Base-by-base conservation (phyloP, 2,329 filamentous ascomycete species). In the Stromatinia cepivora region DNA sequence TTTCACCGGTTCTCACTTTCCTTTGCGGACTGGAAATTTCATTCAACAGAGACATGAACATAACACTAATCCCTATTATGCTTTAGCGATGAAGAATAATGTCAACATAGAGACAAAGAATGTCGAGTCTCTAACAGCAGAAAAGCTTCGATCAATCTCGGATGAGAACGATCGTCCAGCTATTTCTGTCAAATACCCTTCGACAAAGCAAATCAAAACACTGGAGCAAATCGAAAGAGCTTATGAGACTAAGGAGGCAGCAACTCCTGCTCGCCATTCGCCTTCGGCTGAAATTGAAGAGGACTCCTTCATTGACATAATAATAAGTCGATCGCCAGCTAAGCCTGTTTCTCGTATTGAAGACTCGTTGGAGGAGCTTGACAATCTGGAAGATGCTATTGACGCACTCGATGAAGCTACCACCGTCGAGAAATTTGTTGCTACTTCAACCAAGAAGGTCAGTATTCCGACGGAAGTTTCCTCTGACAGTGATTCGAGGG, bases 301-400 rank as follows among this genome's bases (percentile, higher is more conserved):
- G 22, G 77, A 79, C 66, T 79, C 77, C 61, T 80, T 81, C 71
- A 75, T 79, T 13, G 77, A 79, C 74, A 71, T 80, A 73, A 79
- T 81, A 17, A 79, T 71, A 52, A 73, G 78, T 58, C 76, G 78
- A 69, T 78, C 78, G 10, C 78, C 78, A 77, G 83, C 73, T 54
- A 79, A 79, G 62, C 75, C 76, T 39, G 72, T 79, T 46, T 77
- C 78, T 36, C 84, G 86, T 25, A 89, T 90, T 63, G 88, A 90
- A 75, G 87, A 89, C 75, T 89, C 87, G 1, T 79, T 90, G 11
- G 87, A 88, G 76, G 87, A 86, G 71, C 80, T 90, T 28, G 88
- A 90, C 75, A 81, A 82, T 70, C 81, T 90, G 22, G 87, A 90
- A 72, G 87, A 90, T 45, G 82, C 88, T 63, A 81, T 89, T 13